Evolutionary conservation across 495 filamentous ascomycete species (phyloP).

Genomic region (Thermothielavioides terrestris): DNA sequence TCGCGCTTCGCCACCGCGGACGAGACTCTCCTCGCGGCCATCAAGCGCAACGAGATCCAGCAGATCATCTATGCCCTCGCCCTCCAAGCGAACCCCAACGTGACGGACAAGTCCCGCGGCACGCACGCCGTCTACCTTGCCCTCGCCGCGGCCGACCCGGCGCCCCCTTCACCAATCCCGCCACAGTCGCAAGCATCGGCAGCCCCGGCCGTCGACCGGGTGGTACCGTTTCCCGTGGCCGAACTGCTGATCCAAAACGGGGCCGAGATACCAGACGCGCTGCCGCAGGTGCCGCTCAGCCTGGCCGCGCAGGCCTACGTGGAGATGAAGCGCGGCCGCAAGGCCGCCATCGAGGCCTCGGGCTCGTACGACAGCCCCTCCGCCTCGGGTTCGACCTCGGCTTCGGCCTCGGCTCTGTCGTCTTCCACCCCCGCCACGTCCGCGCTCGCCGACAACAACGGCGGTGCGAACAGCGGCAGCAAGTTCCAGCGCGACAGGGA

Average conservation of each 20-base stretch:
- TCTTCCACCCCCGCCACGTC: not conserved
- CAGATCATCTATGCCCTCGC: slow-evolving; percentile 87
- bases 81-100: slow-evolving; percentile 78
- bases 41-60: slow-evolving; percentile 90
- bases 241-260: slow-evolving; percentile 93
- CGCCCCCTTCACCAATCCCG: slow-evolving; percentile 49
- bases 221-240: slow-evolving; percentile 67
- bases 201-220: slow-evolving; percentile 29
- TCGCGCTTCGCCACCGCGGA: slow-evolving; percentile 75
- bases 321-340: slow-evolving; percentile 62
- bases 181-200: slow-evolving; percentile 5
- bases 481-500: slow-evolving; percentile 45
- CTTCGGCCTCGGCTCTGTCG: too few species aligned
- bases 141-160: slow-evolving; percentile 89
- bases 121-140: slow-evolving; percentile 87
- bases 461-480: too few species aligned
- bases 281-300: slow-evolving; percentile 44
- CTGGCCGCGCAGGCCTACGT: slow-evolving; percentile 72
- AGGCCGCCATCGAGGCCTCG: slow-evolving; percentile 32
- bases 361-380: slow-evolving; percentile 21
- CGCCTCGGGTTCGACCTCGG: too few species aligned
- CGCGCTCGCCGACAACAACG: slow-evolving; percentile 19
- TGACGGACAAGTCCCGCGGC: slow-evolving; percentile 74
- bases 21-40: slow-evolving; percentile 83
- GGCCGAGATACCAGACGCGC: slow-evolving; percentile 66